Conservation (phyloP, 441 rosid genomes). For the Populus hybrid region DNA sequence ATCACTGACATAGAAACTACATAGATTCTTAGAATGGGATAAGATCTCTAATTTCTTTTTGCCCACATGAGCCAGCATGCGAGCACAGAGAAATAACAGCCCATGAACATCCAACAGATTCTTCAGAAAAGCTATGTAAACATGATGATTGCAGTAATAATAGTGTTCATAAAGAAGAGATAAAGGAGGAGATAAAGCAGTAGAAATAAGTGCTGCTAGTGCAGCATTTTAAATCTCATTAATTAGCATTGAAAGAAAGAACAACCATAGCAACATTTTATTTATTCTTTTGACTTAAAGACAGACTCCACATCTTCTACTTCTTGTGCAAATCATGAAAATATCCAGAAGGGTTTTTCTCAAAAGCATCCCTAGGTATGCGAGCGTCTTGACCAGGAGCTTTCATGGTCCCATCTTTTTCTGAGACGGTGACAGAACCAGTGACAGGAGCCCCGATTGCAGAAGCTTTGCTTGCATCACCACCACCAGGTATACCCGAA, state of each 20-base stretch:
- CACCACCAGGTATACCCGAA: background rate
- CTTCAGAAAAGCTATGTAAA: too few species aligned
- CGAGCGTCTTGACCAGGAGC: background rate
- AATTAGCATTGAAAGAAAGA: background rate
- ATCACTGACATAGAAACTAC: too few species aligned
- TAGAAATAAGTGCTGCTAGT: background rate
- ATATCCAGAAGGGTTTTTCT: background rate
- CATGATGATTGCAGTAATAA: too few species aligned
- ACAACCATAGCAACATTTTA: background rate
- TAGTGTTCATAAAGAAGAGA: too few species aligned
- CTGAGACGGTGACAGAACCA: background rate
- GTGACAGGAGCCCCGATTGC: background rate
- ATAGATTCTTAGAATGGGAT: too few species aligned
- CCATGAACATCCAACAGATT: too few species aligned
- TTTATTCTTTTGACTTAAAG: too few species aligned
- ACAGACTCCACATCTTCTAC: background rate
- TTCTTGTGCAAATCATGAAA: background rate
- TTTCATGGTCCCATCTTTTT: background rate
- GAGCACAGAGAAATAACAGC: too few species aligned
- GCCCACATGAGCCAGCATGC: too few species aligned
- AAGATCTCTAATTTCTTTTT: too few species aligned
- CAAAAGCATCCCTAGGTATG: background rate
- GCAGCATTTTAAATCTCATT: background rate
- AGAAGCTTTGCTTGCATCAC: background rate
- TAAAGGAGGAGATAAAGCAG: background rate